These are phyloP conservation scores for Leptographium galeiforme DNA, from an alignment of 2,329 filamentous ascomycete species.

Conservation along the genomic window DNA sequence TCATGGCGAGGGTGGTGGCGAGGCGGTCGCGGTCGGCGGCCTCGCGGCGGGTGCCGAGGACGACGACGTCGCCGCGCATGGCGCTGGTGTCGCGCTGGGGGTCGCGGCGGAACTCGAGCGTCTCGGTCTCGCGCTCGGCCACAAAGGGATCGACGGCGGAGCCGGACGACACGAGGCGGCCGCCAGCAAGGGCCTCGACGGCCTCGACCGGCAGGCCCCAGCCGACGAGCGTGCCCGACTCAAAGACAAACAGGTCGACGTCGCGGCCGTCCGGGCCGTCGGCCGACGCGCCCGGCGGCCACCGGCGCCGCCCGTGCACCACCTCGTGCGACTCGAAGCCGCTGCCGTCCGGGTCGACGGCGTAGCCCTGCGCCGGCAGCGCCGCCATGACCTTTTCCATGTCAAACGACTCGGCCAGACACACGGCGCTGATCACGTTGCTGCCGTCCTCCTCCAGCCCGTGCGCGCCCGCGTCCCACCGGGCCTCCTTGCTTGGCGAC, in stretches of 20 bases:
- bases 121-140: conserved; percentile 65
- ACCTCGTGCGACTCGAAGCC: conserved; percentile 49
- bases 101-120: conserved; percentile 78
- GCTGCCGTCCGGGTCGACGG: conserved; percentile 47
- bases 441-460: conserved; percentile 17
- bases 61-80: conserved; percentile 78
- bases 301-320: conserved; percentile 41
- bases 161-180: conserved; percentile 62
- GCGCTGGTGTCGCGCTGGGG: conserved; percentile 56
- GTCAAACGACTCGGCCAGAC: conserved; percentile 49
- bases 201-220: conserved; percentile 76
- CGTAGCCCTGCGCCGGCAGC: conserved; percentile 44
- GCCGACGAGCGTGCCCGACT: conserved; percentile 82
- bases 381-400: conserved; percentile 47
- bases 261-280: conserved; percentile 24
- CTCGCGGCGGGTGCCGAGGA: conserved; percentile 63
- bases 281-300: background rate
- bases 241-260: conserved; percentile 91
- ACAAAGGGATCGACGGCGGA: conserved; percentile 50
- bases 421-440: conserved; percentile 43
- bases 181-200: conserved; percentile 54
- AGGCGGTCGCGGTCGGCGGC: conserved; percentile 29
- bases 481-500: too few relatives aligned
- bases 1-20: conserved; percentile 69
- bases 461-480: background rate